Evolutionary conservation across 495 filamentous ascomycete species (phyloP), one percentile per base, ranked within the genome.

Genomic region (Talaromyces ruber): DNA sequence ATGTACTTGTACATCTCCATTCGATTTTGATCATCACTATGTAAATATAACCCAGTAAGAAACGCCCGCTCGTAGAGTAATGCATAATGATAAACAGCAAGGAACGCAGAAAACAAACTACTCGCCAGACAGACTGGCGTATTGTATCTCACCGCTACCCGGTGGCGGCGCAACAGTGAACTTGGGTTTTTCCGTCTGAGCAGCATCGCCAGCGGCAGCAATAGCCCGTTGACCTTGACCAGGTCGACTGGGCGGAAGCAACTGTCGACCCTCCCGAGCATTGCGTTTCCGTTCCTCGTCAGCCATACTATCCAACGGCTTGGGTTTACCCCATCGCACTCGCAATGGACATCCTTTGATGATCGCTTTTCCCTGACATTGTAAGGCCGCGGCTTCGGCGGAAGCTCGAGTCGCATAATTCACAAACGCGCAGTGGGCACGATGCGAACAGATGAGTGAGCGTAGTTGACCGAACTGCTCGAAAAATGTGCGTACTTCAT

Each of bases 351-450:
- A 96, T 0, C 93, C 95, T 32, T 81, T 72, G 57, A 88, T 88
- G 30, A 98, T 82, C 1, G 91, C 91, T 63, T 88, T 90, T 1
- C 95, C 94, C 72, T 97, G 89, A 67, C 90, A 93, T 30, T 88
- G 86, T 59, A 83, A 83, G 0, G 95, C 89, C 0, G 94, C 94
- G 25, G 79, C 84, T 72, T 98, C 94, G 9, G 94, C 94, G 2
- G 81, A 86, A 47, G 89, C 84, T 58, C 95, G 86, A 26, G 84
- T 88, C 59, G 88, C 82, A 71, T 89, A 98, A 76, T 98, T 98
- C 73, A 98, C 82, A 67, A 97, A 98, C 0, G 95, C 94, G 67
- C 91, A 96, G 69, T 97, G 95, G 7, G 94, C 90, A 73, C 96
- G 93, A 73, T 98, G 94, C 12, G 92, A 95, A 73, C 95, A 97